Evolutionary conservation across 1,139 yeast species (phyloP).

Genomic region (Geotrichum cucujoidarum): DNA sequence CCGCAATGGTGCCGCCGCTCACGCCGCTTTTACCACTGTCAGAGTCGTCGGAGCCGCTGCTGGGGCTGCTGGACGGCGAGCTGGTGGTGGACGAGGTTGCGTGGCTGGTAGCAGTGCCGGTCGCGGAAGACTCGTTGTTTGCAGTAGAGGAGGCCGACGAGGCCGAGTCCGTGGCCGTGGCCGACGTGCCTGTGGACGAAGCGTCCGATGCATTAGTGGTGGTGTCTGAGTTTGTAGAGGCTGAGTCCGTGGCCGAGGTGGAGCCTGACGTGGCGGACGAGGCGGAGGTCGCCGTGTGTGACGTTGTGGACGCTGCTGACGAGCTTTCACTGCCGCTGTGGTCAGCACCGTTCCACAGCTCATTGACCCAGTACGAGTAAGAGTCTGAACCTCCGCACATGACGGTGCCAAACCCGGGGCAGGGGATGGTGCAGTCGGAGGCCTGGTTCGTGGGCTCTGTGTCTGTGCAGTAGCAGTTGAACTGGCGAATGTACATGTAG

Average conservation of each 20-base stretch:
- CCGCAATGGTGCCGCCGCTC: conserved; percentile 34
- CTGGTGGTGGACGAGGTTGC: background rate
- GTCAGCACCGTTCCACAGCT: conserved; percentile 17
- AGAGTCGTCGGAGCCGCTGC: conserved; percentile 4
- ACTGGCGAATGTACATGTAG: conserved; percentile 54
- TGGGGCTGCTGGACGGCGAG: background rate
- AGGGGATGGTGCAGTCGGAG: conserved; percentile 42
- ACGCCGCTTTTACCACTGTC: conserved; percentile 19
- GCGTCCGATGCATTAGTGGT: background rate
- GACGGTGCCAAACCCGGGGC: conserved; percentile 31
- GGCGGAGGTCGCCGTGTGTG: conserved; percentile 8
- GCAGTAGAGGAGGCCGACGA: background rate
- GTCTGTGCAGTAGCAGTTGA: conserved; percentile 62
- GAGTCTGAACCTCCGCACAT: conserved; percentile 21
- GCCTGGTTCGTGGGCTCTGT: conserved; percentile 43
- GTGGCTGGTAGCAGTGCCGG: background rate
- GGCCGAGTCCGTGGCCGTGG: background rate
- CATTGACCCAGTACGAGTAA: conserved; percentile 22
- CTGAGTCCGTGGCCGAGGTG: conserved; percentile 9
- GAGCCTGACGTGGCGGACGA: conserved; percentile 13
- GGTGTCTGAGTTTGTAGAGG: too few relatives aligned
- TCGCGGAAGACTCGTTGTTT: background rate
- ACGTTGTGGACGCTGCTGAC: background rate
- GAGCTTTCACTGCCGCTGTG: conserved; percentile 16
- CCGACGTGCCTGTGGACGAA: conserved; percentile 8